A percentile compares a stretch with the other conserved stretches of the same genome.
phyloP scores from a whole-genome alignment of 169 alveolate species.

The Cryptosporidium canis region DNA sequence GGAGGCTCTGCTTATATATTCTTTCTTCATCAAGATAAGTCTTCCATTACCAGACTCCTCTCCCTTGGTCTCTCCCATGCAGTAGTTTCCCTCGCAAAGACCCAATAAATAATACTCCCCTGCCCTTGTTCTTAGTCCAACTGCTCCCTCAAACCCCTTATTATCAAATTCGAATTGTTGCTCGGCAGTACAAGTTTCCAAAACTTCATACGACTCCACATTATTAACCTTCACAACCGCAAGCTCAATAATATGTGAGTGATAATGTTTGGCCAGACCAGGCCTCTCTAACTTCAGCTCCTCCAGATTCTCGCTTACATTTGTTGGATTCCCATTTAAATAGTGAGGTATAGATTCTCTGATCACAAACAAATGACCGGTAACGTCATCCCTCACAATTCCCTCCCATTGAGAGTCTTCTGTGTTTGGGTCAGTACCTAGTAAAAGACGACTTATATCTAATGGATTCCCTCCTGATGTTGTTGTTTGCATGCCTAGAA shows the following conservation, averaged over 20 bases:
- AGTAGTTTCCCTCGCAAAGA: slow-evolving; percentile 58
- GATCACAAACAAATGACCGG: slow-evolving; percentile 43
- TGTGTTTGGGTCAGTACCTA: slow-evolving; percentile 48
- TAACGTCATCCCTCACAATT: slow-evolving; percentile 32
- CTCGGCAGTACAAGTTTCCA: slow-evolving; percentile 58
- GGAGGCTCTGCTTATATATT: background rate
- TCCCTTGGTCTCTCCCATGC: slow-evolving; percentile 59
- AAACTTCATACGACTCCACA: slow-evolving; percentile 51
- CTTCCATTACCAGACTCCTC: slow-evolving; percentile 69
- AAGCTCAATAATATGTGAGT: slow-evolving; percentile 59
- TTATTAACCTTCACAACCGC: slow-evolving; percentile 55
- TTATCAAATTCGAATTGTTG: slow-evolving; percentile 48
- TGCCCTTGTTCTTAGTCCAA: slow-evolving; percentile 59
- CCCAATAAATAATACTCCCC: slow-evolving; percentile 62
- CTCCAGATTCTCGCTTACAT: background rate
- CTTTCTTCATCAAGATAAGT: slow-evolving; percentile 69
- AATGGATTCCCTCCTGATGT: slow-evolving; percentile 61
- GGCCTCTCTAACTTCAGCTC: background rate
- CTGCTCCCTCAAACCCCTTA: slow-evolving; percentile 70
- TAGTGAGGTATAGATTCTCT: slow-evolving; percentile 69
- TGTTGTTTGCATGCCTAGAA: slow-evolving; percentile 34
- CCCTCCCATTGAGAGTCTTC: slow-evolving; percentile 71
- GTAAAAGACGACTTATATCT: background rate
- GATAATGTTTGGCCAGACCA: slow-evolving; percentile 4
- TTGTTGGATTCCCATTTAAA: background rate